Base-by-base conservation (phyloP, 83 land plant species). In the Picea abies region DNA sequence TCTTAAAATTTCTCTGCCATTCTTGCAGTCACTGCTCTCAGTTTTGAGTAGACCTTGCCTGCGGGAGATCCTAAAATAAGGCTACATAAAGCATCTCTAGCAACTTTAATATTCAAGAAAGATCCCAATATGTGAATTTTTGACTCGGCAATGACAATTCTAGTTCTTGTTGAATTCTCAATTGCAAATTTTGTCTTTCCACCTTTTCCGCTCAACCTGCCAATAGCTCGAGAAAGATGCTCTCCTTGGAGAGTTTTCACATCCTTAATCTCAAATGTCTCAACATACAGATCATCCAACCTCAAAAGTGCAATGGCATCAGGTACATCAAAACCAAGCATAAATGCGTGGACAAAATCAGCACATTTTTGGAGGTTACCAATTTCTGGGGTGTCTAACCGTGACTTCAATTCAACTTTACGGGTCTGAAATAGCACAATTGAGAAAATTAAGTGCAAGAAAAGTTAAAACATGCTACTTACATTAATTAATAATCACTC, bases 191-290 rank as follows among this genome's bases (percentile, higher is more conserved):
- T 97, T 14, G 98, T 95, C 87, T 91, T 95, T 12, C 99, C 99
- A 15, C 93, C 98, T 85, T 97, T 97, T 4, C 99, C 99, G 71
- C 96, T 92, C 22, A 97, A 78, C 79, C 99, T 89, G 23, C 98
- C 99, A 63, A 97, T 97, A 1, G 99, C 99, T 20, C 99, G 94
- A 20, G 98, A 95, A 56, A 97, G 87, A 82, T 97, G 99, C 87
- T 97, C 99, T 20, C 98, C 98, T 79, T 88, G 81, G 20, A 97
- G 89, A 6, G 96, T 95, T 81, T 95, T 97, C 17, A 97, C 99
- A 82, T 97, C 99, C 88, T 97, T 97, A 61, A 97, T 95, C 85
- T 97, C 98, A 73, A 97, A 97, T 2, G 99, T 93, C 17, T 97
- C 98, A 19, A 97, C 88, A 70, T 93, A 97, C 3, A 97, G 87